Conservation (phyloP, 225 moss, liverwort and hornwort species). For the Sphagnum tenellum region DNA sequence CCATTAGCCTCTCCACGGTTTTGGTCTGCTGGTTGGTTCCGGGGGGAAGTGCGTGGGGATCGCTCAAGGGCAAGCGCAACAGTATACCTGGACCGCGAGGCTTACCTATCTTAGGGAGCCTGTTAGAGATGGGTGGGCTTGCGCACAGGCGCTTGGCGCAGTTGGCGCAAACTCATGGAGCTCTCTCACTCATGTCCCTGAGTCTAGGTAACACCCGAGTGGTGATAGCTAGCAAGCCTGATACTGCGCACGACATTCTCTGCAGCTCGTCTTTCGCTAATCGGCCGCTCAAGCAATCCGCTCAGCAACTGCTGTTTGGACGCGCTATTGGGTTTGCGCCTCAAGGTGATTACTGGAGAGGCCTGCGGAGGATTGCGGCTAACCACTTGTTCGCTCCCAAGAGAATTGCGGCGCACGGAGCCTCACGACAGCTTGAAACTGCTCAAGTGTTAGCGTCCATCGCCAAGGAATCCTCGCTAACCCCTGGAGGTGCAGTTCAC, state of each 20-base stretch:
- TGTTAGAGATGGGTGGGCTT: constrained; percentile 24
- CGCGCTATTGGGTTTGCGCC: constrained; percentile 56
- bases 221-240: no score
- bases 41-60: constrained; percentile 26
- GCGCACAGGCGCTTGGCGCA: constrained; percentile 1
- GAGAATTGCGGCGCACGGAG: constrained; percentile 24
- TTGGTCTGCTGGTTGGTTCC: constrained; percentile 29
- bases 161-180: no score
- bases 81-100: constrained; percentile 31
- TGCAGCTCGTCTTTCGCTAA: constrained; percentile 35
- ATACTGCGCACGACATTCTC: background rate
- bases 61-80: background rate
- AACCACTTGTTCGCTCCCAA: constrained; percentile 48
- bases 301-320: constrained; percentile 26
- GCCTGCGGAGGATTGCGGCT: constrained; percentile 35
- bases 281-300: constrained; percentile 58
- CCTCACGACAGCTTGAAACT: constrained; percentile 33
- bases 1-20: constrained; percentile 33
- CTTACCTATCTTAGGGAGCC: constrained; percentile 15
- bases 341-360: constrained; percentile 59
- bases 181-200: no score
- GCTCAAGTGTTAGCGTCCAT: constrained; percentile 42
- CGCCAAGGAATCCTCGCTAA: no score
- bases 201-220: no score
- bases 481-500: background rate